A percentile compares a stretch with the other conserved stretches of the same genome.
Evolutionary conservation across 2,329 filamentous ascomycete species (phyloP).

Genomic region (Penicillium sclerotiorum): DNA sequence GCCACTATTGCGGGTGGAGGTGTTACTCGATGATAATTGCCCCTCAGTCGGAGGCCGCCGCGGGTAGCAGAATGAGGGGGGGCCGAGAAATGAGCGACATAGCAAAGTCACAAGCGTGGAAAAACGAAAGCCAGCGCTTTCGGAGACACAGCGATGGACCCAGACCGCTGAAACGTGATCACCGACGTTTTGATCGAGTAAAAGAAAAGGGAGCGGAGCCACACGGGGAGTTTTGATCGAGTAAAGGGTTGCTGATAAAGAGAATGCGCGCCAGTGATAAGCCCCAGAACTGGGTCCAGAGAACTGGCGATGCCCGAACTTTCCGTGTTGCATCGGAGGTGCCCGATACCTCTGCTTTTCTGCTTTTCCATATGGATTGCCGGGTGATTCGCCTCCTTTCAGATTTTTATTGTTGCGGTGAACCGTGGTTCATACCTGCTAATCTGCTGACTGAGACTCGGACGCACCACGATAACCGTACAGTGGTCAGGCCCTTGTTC

Average conservation of each 20-base stretch:
- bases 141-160: conserved; percentile 1
- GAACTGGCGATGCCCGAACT: conserved; percentile 6
- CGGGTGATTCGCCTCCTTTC: conserved; percentile 1
- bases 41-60: conserved; percentile 18
- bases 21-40: conserved; percentile 18
- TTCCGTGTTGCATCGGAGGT: conserved; percentile 27
- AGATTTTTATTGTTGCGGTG: conserved; percentile 4
- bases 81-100: neutral
- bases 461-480: neutral
- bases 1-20: neutral
- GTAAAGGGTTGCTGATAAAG: conserved; percentile 26
- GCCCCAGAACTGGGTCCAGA: too few species aligned
- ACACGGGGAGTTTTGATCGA: conserved; percentile 30
- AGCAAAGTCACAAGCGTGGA: neutral
- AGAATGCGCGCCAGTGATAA: conserved; percentile 16
- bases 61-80: neutral
- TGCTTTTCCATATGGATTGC: neutral
- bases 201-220: conserved; percentile 10
- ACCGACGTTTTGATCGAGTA: conserved; percentile 23
- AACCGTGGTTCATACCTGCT: neutral
- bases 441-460: neutral
- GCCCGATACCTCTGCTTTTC: conserved; percentile 21
- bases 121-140: conserved; percentile 4
- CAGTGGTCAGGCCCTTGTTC: neutral
- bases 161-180: neutral